Conservation (phyloP, 495 filamentous ascomycete species). For the Stereocaulon alpinum region DNA sequence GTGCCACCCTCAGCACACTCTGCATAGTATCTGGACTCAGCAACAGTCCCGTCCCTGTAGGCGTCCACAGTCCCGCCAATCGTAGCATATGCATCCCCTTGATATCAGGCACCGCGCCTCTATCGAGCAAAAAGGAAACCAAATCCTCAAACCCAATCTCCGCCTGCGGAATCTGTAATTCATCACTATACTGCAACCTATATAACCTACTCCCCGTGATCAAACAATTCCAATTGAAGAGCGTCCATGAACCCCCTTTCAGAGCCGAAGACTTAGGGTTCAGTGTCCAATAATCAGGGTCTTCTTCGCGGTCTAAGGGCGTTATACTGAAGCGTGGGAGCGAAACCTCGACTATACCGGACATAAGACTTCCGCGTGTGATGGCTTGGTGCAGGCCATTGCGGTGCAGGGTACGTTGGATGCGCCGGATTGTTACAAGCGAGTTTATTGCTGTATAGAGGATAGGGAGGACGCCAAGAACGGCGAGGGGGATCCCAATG, state of each 20-base stretch:
- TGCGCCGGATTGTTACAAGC: slow-evolving; percentile 43
- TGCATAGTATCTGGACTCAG: slow-evolving; percentile 41
- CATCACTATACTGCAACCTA: slow-evolving; percentile 53
- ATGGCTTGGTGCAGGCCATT: slow-evolving; percentile 41
- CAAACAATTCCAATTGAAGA: slow-evolving; percentile 53
- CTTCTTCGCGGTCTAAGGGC: slow-evolving; percentile 43
- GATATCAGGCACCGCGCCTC: slow-evolving; percentile 49
- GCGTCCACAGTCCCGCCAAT: slow-evolving; percentile 52
- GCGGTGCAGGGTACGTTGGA: slow-evolving; percentile 44
- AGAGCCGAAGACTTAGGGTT: slow-evolving; percentile 37
- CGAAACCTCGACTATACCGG: slow-evolving; percentile 56
- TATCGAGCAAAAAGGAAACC: slow-evolving; percentile 49
- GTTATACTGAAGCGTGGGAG: slow-evolving; percentile 52
- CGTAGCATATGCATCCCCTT: slow-evolving; percentile 49
- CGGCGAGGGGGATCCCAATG: slow-evolving; percentile 54
- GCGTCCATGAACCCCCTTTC: slow-evolving; percentile 52
- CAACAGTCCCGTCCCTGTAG: slow-evolving; percentile 48
- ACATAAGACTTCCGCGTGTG: slow-evolving; percentile 51
- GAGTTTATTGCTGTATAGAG: slow-evolving; percentile 44
- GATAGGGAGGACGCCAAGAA: slow-evolving; percentile 58
- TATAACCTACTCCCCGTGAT: slow-evolving; percentile 49
- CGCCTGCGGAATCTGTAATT: slow-evolving; percentile 54
- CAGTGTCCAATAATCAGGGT: slow-evolving; percentile 45
- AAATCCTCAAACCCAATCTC: slow-evolving; percentile 54
- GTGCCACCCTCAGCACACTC: slow-evolving; percentile 40